A percentile compares a stretch with the other conserved stretches of the same genome.
Conservation (phyloP, 768 basidiomycete species). For the Suillus fuscotomentosus region DNA sequence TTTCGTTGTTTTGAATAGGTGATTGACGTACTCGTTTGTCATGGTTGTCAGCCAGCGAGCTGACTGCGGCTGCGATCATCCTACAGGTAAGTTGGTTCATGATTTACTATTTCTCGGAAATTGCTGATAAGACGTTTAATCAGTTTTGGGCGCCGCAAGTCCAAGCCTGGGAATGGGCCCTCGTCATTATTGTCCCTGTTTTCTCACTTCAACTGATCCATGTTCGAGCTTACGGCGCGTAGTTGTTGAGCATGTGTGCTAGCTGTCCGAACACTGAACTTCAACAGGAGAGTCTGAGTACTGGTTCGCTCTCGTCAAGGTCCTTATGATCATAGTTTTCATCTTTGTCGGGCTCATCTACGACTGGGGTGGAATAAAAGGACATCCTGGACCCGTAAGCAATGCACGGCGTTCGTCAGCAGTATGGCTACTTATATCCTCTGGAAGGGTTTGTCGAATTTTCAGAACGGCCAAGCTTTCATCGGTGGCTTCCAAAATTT, state of each 20-base stretch:
- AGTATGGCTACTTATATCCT: not conserved
- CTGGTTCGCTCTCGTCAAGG: conserved; percentile 66
- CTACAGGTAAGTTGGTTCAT: conserved; percentile 33
- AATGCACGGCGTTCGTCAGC: not conserved
- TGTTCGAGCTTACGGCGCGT: conserved; percentile 53
- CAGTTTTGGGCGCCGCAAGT: conserved; percentile 48
- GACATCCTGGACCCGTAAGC: conserved; percentile 56
- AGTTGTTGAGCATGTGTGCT: not conserved
- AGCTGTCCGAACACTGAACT: conserved; percentile 1
- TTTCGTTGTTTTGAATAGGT: not conserved
- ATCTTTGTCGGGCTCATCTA: conserved; percentile 61
- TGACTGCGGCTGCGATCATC: conserved; percentile 57
- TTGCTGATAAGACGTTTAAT: not conserved
- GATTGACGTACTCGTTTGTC: conserved; percentile 15
- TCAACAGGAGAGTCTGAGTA: conserved; percentile 55
- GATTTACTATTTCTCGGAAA: too few species aligned
- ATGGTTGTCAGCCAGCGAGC: conserved; percentile 44
- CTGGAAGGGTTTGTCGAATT: conserved; percentile 48
- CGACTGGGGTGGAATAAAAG: conserved; percentile 59
- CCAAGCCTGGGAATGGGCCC: conserved; percentile 54
- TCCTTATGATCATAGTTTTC: conserved; percentile 59
- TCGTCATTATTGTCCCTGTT: conserved; percentile 52
- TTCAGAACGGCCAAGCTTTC: conserved; percentile 49
- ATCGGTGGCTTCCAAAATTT: conserved; percentile 52
- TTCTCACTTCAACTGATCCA: conserved; percentile 55